Evolutionary conservation across 139 green algal species (phyloP).

Genomic region (Zygnema cylindricum): DNA sequence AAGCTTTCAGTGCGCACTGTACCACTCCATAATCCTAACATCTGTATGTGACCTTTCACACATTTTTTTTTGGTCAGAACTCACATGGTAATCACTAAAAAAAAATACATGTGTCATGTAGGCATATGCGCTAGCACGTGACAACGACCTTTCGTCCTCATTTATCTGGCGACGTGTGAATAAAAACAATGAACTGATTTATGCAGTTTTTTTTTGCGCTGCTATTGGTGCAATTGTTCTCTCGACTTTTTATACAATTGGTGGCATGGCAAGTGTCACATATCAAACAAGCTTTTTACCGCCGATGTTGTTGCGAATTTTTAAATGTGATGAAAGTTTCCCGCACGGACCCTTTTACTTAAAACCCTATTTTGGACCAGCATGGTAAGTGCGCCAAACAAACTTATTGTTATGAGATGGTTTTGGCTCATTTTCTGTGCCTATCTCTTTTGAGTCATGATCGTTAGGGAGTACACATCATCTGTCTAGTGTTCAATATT

Average conservation of each 20-base stretch:
- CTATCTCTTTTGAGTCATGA: not conserved
- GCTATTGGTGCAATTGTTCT: not conserved
- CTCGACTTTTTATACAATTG: not conserved
- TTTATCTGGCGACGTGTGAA: not conserved
- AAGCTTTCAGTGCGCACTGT: too few species aligned
- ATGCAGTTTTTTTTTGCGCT: not conserved
- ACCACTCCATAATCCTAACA: too few species aligned
- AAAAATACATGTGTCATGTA: too few species aligned
- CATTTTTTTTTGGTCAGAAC: too few species aligned
- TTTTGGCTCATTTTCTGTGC: not conserved
- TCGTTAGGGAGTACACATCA: too few species aligned
- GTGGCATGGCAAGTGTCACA: slow-evolving; percentile 2
- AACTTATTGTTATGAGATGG: too few species aligned
- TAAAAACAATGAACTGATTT: not conserved
- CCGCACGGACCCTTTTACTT: slow-evolving; percentile 32
- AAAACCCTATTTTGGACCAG: not conserved
- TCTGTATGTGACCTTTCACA: too few species aligned
- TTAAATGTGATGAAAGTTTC: not conserved
- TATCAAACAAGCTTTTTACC: slow-evolving; percentile 17
- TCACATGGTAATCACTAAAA: too few species aligned
- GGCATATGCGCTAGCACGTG: slow-evolving; percentile 18
- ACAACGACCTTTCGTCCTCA: not conserved
- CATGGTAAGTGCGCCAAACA: not conserved
- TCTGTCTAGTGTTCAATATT: too few species aligned
- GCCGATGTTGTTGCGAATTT: slow-evolving; percentile 46